Percentiles rank a stretch among this genome's conserved stretches.
phyloP scores from a whole-genome alignment of 805 yeast species.

The Ogataea nakhonphanomensis region DNA sequence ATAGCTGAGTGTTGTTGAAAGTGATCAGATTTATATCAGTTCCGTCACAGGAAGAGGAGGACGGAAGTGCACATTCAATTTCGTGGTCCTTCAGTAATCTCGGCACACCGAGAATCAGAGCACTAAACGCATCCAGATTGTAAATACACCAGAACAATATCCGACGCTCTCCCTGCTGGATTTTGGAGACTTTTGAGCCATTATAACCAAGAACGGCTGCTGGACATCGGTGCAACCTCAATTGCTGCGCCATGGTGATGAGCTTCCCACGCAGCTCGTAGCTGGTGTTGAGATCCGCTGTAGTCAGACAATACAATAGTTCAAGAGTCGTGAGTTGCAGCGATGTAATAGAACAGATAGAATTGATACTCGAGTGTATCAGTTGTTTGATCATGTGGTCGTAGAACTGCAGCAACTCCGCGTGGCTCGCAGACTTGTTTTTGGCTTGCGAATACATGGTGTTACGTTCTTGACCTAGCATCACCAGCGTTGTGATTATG shows the following conservation, averaged over 20 bases:
- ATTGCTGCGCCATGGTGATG: constrained; percentile 79
- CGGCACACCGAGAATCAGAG: constrained; percentile 80
- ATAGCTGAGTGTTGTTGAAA: constrained; percentile 54
- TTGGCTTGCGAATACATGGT: constrained; percentile 15
- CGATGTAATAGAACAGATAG: constrained; percentile 61
- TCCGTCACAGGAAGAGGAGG: constrained; percentile 36
- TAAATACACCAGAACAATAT: constrained; percentile 83
- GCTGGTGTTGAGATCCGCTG: constrained; percentile 70
- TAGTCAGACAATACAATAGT: constrained; percentile 64
- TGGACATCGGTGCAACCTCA: constrained; percentile 83
- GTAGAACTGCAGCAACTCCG: constrained; percentile 45
- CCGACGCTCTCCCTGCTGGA: constrained; percentile 80
- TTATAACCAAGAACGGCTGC: constrained; percentile 69
- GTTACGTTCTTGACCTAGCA: constrained; percentile 37
- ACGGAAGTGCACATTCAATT: constrained; percentile 83
- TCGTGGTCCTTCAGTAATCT: constrained; percentile 74
- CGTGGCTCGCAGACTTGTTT: constrained; percentile 20
- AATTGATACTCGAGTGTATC: constrained; percentile 56
- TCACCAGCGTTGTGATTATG: constrained; percentile 49
- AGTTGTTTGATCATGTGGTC: constrained; percentile 62
- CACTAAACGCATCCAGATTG: constrained; percentile 69
- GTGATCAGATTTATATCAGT: constrained; percentile 53
- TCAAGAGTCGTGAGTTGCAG: constrained; percentile 69
- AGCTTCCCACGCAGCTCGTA: constrained; percentile 75
- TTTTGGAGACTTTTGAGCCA: constrained; percentile 60